Percentiles rank a stretch among this genome's conserved stretches.
Evolutionary conservation across 78 protist genomes (phyloP).

Genomic region (Polysphondylium violaceum): DNA sequence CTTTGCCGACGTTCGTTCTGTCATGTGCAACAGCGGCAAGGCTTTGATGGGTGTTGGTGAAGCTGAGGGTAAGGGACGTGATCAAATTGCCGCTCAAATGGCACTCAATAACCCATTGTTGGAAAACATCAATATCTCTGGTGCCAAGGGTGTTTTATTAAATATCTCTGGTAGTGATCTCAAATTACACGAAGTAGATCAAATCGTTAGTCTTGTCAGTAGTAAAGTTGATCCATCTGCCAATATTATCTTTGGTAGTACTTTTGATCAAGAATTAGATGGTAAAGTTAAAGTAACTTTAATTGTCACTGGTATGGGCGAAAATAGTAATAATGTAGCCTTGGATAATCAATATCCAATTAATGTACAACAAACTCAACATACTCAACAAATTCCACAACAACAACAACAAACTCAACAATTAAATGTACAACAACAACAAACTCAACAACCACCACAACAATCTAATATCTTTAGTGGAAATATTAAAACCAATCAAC

Average conservation of each 20-base stretch:
- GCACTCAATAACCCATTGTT: slow-evolving; percentile 85
- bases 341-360: background rate
- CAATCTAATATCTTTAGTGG: too few relatives aligned
- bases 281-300: slow-evolving; percentile 79
- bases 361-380: background rate
- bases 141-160: slow-evolving; percentile 84
- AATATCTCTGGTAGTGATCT: slow-evolving; percentile 76
- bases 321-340: background rate
- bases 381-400: background rate
- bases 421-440: background rate
- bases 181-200: slow-evolving; percentile 72
- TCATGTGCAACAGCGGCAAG: slow-evolving; percentile 86
- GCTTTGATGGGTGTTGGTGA: slow-evolving; percentile 88
- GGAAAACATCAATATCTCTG: slow-evolving; percentile 69
- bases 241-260: slow-evolving; percentile 86
- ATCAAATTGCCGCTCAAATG: slow-evolving; percentile 57
- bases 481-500: too few relatives aligned
- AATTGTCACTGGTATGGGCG: slow-evolving; percentile 83
- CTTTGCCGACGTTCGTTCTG: slow-evolving; percentile 90
- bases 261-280: slow-evolving; percentile 42
- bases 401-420: slow-evolving; percentile 14
- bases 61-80: slow-evolving; percentile 82
- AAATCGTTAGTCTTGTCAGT: slow-evolving; percentile 68
- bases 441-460: background rate
- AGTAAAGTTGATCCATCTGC: slow-evolving; percentile 74